Evolutionary conservation across 176 grass and related monocot species (phyloP), one percentile per base, ranked within the genome.

Genomic region (Oryza officinalis): DNA sequence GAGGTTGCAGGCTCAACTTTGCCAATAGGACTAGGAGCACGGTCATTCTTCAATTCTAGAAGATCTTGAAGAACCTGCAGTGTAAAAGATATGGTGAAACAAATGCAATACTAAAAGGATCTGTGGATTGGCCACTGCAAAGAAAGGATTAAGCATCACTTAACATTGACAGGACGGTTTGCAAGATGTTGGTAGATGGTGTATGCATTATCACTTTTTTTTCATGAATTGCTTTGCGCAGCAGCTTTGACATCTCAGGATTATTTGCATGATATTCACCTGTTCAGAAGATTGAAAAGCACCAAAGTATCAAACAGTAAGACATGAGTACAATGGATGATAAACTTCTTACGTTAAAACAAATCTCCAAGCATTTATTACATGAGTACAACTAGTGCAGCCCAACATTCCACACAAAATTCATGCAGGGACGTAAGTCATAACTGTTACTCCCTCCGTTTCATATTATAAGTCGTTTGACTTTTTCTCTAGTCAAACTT

Each of bases 231-330:
- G 96, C 96, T 88, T 98, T 98, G 76, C 94, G 93, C 77, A 94
- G 78, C 10, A 98, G 89, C 82, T 98, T 98, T 69, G 96, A 94
- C 96, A 98, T 98, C 89, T 98, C 96, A 67, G 96, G 96, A 89
- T 98, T 98, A 90, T 98, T 98, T 74, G 93, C 93, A 86, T 94
- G 93, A 76, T 94, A 90, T 90, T 98, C 96, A 71, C 96, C 96
- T 98, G 74, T 83, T 82, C 32, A 52, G 57, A 63, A 86, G 52
- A 31, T 26, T 47, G 63, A 35, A 35, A 81, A 61, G 65, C 13
- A 75, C n/a, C 47, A 81, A 70, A 80, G 46, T 50, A 73, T 28
- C 60, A 67, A 65, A 38, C 14, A 37, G 61, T 61, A 68, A 40
- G 13, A 76, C 26, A 46, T 14, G 44, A 46, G 44, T 46, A 46